These are phyloP conservation scores for Fusarium nisikadoi DNA, from an alignment of 2,329 filamentous ascomycete genomes.

Conservation along the genomic window DNA sequence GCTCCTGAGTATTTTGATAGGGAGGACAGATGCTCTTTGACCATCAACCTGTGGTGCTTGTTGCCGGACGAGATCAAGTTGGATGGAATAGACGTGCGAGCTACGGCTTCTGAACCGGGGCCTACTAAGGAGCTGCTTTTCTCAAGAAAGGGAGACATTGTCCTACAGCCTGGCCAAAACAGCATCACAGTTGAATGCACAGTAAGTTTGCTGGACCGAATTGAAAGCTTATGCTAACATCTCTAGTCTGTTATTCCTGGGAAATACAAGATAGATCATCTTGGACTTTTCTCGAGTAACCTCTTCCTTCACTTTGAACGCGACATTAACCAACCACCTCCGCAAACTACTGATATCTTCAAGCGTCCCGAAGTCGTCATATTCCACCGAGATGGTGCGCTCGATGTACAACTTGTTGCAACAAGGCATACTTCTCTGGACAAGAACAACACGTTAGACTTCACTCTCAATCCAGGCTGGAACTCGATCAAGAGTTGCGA, in stretches of 20 bases:
- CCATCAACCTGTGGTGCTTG: constrained; percentile 75
- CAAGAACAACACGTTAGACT: constrained; percentile 78
- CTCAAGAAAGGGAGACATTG: constrained; percentile 41
- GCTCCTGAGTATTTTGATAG: constrained; percentile 75
- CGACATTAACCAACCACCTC: constrained; percentile 59
- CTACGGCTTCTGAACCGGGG: constrained; percentile 66
- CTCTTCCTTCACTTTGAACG: constrained; percentile 74
- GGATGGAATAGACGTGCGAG: constrained; percentile 71
- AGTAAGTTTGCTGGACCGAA: constrained; percentile 40
- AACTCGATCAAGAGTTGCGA: constrained; percentile 73
- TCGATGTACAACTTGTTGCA: constrained; percentile 74
- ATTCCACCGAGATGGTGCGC: constrained; percentile 75
- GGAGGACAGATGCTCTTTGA: constrained; percentile 79
- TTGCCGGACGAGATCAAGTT: constrained; percentile 76
- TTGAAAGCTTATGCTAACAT: constrained; percentile 41
- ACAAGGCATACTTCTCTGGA: constrained; percentile 82
- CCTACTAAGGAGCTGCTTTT: constrained; percentile 68
- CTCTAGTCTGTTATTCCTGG: constrained; percentile 73
- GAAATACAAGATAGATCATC: constrained; percentile 77
- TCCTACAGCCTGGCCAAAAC: constrained; percentile 61
- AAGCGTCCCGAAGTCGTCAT: constrained; percentile 73
- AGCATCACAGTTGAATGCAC: constrained; percentile 51
- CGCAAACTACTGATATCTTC: constrained; percentile 63
- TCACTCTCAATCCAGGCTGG: constrained; percentile 78
- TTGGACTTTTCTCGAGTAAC: constrained; percentile 73